phyloP scores from a whole-genome alignment of 139 green algal species.

The Chlamydomonas incerta region DNA sequence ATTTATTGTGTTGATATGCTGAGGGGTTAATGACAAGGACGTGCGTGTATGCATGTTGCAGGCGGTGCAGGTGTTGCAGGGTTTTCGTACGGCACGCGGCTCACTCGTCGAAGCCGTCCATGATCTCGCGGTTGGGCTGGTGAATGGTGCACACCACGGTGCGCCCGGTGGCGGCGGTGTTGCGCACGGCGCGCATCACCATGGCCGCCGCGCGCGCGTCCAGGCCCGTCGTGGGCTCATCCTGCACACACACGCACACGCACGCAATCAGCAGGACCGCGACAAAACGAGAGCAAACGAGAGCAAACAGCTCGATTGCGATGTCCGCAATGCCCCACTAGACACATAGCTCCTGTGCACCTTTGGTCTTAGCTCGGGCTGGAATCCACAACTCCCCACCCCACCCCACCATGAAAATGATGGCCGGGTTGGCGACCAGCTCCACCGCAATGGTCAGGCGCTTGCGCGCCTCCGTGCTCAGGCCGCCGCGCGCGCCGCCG shows the following conservation, averaged over 20 bases:
- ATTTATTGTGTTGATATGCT: too few relatives aligned
- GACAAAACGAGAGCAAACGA: too few relatives aligned
- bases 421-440: conserved; percentile 70
- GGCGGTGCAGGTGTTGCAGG: too few relatives aligned
- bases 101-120: conserved; percentile 56
- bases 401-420: conserved; percentile 48
- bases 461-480: conserved; percentile 92
- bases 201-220: conserved; percentile 79
- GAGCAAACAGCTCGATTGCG: too few relatives aligned
- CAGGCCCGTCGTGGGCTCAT: conserved; percentile 74
- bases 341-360: too few relatives aligned
- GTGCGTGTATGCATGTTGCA: too few relatives aligned
- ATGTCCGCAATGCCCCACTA: too few relatives aligned
- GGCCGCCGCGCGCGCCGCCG: conserved; percentile 50
- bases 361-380: too few relatives aligned
- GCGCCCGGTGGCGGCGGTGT: conserved; percentile 76
- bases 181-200: conserved; percentile 85
- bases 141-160: conserved; percentile 93
- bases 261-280: too few relatives aligned
- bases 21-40: too few relatives aligned
- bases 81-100: neutral
- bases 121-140: conserved; percentile 83
- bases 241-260: neutral
- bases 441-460: conserved; percentile 87
- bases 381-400: too few relatives aligned